Base-by-base conservation (phyloP, 805 yeast genomes). In the Metschnikowia orientalis region DNA sequence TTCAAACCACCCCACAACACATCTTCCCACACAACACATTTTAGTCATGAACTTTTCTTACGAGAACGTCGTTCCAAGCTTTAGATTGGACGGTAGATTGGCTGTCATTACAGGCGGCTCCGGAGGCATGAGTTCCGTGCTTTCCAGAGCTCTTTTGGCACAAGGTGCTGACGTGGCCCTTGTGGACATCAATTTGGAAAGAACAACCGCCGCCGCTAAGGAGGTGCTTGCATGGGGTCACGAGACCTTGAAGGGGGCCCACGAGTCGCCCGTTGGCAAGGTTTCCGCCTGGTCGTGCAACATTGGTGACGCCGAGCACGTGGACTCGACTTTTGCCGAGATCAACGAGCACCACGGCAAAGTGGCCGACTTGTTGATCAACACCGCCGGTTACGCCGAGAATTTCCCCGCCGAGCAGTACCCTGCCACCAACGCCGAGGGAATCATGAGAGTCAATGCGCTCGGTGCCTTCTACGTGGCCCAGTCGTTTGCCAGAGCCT, bases 331-430 rank as follows among this genome's bases (percentile, higher is more conserved):
- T 4, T 78, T 81, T 51, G 47, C 56, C 14, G 66, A 70, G 21
- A 71, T 79, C 44, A 71, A 73, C 47, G 67, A 62, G 31, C 78
- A 71, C 52, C 82, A 80, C 55, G 77, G 73, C 18, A 64, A 70
- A 39, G 67, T 79, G 26, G 78, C 87, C 23, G 76, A 78, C 46
- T 63, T 81, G 43, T 67, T 83, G 47, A 71, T 83, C 40, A 81
- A 83, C 67, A 72, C 87, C 32, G 92, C 94, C n/a, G 92, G 94
- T 9, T 83, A 79, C 64, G 80, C 88, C 53, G 88, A 83, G 59
- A 83, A 83, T 67, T 74, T 69, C 61, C 75, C 86, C 2, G 90
- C 90, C 17, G 75, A 79, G 48, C 83, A 80, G 34, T 82, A 83
- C 61, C 88, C 89, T 15, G 74, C 86, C 25, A 56, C 59, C 31